Conservation (phyloP, 2,329 filamentous ascomycete species). For the Penicillium sp. region DNA sequence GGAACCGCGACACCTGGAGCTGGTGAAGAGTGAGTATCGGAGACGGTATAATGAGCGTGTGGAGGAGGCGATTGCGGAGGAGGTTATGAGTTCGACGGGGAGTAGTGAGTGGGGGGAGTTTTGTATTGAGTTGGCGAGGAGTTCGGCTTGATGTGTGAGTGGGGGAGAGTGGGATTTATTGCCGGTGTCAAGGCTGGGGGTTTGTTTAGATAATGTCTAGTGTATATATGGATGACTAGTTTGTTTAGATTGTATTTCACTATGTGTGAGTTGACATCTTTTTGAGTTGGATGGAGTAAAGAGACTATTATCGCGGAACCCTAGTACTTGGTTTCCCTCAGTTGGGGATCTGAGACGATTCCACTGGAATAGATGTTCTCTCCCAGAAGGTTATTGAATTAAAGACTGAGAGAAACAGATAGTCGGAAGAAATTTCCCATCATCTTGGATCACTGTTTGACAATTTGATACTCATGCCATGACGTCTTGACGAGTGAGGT, state of each 20-base stretch:
- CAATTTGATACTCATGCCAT: neutral
- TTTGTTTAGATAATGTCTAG: conserved; percentile 5
- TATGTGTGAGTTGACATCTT: neutral
- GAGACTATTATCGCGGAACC: no score
- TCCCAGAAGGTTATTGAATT: no score
- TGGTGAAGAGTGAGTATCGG: conserved; percentile 79
- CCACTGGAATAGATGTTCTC: no score
- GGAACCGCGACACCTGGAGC: conserved; percentile 81
- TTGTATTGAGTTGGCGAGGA: conserved; percentile 66
- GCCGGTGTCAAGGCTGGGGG: neutral
- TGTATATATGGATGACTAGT: conserved; percentile 7
- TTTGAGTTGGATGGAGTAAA: neutral
- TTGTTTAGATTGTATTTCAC: neutral
- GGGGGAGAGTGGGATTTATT: neutral
- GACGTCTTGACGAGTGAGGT: no score
- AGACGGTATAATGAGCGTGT: conserved; percentile 77
- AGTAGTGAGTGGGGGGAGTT: conserved; percentile 73
- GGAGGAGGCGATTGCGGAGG: conserved; percentile 77
- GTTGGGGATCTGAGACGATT: no score
- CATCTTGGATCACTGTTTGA: neutral
- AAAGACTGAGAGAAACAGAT: no score
- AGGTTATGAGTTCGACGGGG: conserved; percentile 64
- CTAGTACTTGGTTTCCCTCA: no score
- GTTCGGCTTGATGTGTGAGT: conserved; percentile 28
- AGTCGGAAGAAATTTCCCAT: no score